Evolutionary conservation across 1,284 basidiomycete genomes (phyloP).

Genomic region (Ganoderma sinense): DNA sequence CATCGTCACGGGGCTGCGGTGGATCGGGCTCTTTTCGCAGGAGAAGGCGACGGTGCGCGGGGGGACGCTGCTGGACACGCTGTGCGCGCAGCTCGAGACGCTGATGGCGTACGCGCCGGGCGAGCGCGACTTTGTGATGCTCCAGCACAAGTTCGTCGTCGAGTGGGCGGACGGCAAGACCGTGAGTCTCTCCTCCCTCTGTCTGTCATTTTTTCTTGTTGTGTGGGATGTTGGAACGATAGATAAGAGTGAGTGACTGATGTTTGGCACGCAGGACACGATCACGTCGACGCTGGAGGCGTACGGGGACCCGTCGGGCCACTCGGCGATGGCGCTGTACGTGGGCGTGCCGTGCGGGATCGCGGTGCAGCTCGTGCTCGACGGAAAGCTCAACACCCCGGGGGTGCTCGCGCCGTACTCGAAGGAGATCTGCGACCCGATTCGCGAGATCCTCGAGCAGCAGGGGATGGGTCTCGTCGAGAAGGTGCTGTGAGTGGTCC

Average conservation of each 20-base stretch:
- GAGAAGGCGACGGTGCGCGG: slow-evolving; percentile 71
- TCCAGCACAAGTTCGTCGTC: slow-evolving; percentile 97
- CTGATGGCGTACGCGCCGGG: slow-evolving; percentile 93
- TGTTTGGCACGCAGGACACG: no score
- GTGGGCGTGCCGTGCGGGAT: slow-evolving; percentile 97
- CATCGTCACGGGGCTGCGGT: slow-evolving; percentile 88
- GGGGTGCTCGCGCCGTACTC: slow-evolving; percentile 93
- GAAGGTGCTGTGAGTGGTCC: slow-evolving; percentile 57
- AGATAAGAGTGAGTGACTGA: no score
- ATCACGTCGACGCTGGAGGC: slow-evolving; percentile 93
- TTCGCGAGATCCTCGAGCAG: slow-evolving; percentile 79
- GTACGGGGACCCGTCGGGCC: slow-evolving; percentile 86
- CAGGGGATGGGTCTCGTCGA: slow-evolving; percentile 89
- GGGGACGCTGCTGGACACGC: slow-evolving; percentile 91
- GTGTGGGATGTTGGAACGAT: neutral
- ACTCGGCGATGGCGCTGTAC: slow-evolving; percentile 93
- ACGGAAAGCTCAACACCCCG: slow-evolving; percentile 78
- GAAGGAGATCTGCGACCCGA: slow-evolving; percentile 86
- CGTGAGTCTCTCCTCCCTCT: slow-evolving; percentile 47
- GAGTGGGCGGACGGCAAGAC: slow-evolving; percentile 84
- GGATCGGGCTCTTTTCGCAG: slow-evolving; percentile 92
- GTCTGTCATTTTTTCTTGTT: neutral
- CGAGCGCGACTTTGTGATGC: slow-evolving; percentile 96
- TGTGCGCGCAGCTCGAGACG: slow-evolving; percentile 90
- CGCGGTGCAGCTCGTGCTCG: slow-evolving; percentile 85